These are phyloP conservation scores for Albugo laibachii DNA, from an alignment of 352 stramenopile species.

Conservation along the genomic window DNA sequence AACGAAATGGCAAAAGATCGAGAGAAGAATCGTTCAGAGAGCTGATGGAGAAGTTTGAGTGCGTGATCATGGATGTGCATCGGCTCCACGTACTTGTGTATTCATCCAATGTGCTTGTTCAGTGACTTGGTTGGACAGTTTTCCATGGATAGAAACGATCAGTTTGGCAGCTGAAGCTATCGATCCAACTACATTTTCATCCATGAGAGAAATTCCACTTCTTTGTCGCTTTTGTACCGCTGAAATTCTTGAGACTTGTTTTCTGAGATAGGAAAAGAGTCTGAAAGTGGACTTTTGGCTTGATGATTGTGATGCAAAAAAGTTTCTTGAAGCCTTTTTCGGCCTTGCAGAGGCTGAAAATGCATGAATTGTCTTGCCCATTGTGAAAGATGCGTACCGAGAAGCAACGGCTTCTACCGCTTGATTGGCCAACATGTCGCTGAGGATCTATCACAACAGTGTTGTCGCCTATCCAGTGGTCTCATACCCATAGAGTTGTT, in stretches of 20 bases:
- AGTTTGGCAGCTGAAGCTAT: too few species aligned
- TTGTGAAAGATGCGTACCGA: not conserved
- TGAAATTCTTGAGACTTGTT: too few species aligned
- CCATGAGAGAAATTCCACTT: too few species aligned
- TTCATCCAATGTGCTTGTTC: conserved; percentile 21
- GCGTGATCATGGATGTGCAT: not conserved
- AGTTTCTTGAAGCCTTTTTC: too few species aligned
- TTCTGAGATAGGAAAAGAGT: too few species aligned
- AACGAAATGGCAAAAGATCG: conserved; percentile 21
- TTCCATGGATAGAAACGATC: conserved; percentile 32
- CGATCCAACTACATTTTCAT: too few species aligned
- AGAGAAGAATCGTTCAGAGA: conserved; percentile 23
- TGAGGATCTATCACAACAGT: not conserved
- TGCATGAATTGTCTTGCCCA: not conserved
- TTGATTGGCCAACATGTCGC: not conserved
- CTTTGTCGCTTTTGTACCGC: too few species aligned
- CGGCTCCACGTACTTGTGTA: conserved; percentile 12
- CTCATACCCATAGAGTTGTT: not conserved
- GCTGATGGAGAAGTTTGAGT: conserved; percentile 8
- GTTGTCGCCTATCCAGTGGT: not conserved
- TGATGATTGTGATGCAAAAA: too few species aligned
- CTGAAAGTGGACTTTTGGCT: too few species aligned
- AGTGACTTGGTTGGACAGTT: conserved; percentile 23
- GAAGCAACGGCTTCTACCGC: not conserved
- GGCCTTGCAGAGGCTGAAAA: too few species aligned